These are phyloP conservation scores for Ophioceras dolichostomum DNA, from an alignment of 2,329 filamentous ascomycete genomes.

Conservation along the genomic window DNA sequence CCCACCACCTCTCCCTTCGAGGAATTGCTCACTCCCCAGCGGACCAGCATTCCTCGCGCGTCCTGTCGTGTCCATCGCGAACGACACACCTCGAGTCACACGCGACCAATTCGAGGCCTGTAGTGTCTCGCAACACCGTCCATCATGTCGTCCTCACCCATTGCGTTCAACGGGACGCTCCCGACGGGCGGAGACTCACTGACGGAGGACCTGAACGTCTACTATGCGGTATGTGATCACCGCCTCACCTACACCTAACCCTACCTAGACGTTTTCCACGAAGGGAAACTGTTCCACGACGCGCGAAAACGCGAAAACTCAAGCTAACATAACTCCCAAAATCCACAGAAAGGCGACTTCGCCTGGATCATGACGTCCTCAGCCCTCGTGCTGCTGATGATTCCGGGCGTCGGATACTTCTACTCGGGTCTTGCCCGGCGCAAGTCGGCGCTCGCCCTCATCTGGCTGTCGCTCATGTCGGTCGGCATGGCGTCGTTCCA, in stretches of 20 bases:
- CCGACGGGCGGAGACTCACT: conserved; percentile 38
- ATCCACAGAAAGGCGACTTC: conserved; percentile 63
- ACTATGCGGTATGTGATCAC: conserved; percentile 53
- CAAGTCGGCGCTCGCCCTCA: conserved; percentile 79
- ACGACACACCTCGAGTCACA: too few relatives aligned
- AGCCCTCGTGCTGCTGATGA: conserved; percentile 80
- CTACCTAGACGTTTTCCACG: too few relatives aligned
- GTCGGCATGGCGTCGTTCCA: conserved; percentile 76
- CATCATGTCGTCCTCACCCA: conserved; percentile 19
- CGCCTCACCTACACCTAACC: neutral
- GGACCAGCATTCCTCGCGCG: too few relatives aligned
- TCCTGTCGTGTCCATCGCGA: too few relatives aligned
- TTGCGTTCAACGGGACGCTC: conserved; percentile 37
- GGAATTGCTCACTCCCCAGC: too few relatives aligned
- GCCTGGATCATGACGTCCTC: conserved; percentile 74
- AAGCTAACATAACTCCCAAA: too few relatives aligned
- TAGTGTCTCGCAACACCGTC: conserved; percentile 2
- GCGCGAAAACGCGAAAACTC: too few relatives aligned
- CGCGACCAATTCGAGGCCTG: too few relatives aligned
- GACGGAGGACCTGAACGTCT: conserved; percentile 68
- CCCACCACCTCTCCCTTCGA: too few relatives aligned
- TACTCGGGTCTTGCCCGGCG: conserved; percentile 82
- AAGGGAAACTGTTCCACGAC: too few relatives aligned
- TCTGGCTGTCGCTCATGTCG: conserved; percentile 86
- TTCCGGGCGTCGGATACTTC: conserved; percentile 89